These are phyloP conservation scores for Gossypium stocksii DNA, from an alignment of 345 rosid species.

Conservation along the genomic window DNA sequence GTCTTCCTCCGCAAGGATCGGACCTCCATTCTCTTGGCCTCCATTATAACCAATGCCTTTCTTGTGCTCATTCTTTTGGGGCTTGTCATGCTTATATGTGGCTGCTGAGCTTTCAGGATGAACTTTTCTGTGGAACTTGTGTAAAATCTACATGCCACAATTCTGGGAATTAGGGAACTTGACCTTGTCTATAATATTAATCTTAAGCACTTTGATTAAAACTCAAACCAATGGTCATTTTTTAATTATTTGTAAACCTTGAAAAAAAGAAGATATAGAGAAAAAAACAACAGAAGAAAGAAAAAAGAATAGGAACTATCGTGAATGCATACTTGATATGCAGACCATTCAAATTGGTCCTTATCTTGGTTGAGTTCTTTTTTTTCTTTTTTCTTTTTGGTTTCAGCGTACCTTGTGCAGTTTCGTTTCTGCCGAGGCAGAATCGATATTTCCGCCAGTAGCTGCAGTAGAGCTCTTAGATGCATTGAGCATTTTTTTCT, in stretches of 20 bases:
- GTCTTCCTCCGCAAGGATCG: constrained; percentile 38
- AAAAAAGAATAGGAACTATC: not conserved
- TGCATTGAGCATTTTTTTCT: constrained; percentile 53
- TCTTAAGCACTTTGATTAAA: not conserved
- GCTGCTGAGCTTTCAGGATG: constrained; percentile 65
- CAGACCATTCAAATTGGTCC: not conserved
- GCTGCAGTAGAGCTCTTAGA: constrained; percentile 39
- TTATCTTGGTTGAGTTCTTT: not conserved
- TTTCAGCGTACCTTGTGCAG: constrained; percentile 48
- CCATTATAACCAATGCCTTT: constrained; percentile 22
- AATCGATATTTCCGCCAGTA: constrained; percentile 37
- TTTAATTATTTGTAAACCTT: not conserved
- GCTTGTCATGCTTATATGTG: constrained; percentile 31
- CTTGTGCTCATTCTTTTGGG: constrained; percentile 36
- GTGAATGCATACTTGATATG: not conserved
- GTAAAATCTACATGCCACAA: constrained; percentile 47
- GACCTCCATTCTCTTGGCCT: constrained; percentile 31
- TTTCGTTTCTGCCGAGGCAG: constrained; percentile 58
- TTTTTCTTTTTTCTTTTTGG: not conserved
- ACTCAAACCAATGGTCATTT: not conserved
- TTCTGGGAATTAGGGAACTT: constrained; percentile 8
- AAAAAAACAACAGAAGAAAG: not conserved
- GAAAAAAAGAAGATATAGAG: not conserved
- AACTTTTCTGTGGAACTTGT: constrained; percentile 75
- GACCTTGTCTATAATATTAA: not conserved